These are phyloP conservation scores for Neurospora tetraspora DNA, from an alignment of 495 filamentous ascomycete genomes.

Conservation along the genomic window DNA sequence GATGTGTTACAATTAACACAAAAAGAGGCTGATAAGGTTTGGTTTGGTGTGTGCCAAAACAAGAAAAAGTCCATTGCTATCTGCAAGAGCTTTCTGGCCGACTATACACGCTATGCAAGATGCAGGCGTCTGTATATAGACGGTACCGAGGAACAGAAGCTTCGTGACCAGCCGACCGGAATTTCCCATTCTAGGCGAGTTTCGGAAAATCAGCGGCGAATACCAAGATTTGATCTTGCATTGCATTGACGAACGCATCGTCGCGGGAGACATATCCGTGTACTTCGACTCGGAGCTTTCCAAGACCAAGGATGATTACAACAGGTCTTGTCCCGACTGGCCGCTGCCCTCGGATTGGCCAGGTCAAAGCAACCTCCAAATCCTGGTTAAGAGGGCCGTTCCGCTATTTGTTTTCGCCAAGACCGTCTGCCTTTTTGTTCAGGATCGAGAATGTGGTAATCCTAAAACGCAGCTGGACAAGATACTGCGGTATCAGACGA, in stretches of 20 bases:
- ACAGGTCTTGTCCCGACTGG: not conserved
- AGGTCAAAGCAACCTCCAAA: conserved; percentile 15
- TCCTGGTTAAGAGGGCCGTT: conserved; percentile 26
- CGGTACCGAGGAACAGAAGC: too few species aligned
- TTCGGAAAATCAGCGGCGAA: conserved; percentile 6
- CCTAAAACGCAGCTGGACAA: conserved; percentile 7
- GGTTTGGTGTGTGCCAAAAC: too few species aligned
- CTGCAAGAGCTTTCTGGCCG: too few species aligned
- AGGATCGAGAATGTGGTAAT: conserved; percentile 4
- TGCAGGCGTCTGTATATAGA: too few species aligned
- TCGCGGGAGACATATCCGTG: conserved; percentile 19
- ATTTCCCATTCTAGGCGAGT: conserved; percentile 17
- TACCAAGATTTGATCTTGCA: conserved; percentile 20
- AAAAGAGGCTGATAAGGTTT: too few species aligned
- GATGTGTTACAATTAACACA: too few species aligned
- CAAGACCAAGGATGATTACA: conserved; percentile 8
- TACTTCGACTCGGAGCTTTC: conserved; percentile 18
- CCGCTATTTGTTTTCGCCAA: conserved; percentile 37
- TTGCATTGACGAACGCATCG: conserved; percentile 9
- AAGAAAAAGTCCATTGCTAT: too few species aligned
- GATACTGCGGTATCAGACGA: conserved; percentile 6
- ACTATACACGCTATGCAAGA: too few species aligned
- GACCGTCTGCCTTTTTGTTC: conserved; percentile 29
- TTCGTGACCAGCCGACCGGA: conserved; percentile 20
- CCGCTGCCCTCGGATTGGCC: conserved; percentile 29